These are phyloP conservation scores for Chamaenerion angustifolium DNA, from an alignment of 345 rosid species.

Conservation along the genomic window DNA sequence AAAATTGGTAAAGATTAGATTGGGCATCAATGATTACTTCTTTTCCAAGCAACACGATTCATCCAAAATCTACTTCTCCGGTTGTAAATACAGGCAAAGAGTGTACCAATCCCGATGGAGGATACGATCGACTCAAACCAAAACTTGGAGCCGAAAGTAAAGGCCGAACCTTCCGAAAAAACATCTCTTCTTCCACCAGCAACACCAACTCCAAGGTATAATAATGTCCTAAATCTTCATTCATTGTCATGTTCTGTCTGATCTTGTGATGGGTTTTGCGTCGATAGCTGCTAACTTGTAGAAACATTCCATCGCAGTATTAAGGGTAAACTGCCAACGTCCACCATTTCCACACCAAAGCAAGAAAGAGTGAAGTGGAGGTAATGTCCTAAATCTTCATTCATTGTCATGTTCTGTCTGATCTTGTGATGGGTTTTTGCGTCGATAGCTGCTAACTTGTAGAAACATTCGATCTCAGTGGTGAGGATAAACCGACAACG, in stretches of 20 bases:
- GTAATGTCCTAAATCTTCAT: too few relatives aligned
- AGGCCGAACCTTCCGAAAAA: background rate
- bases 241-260: background rate
- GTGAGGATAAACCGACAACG: background rate
- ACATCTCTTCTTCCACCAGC: conserved; percentile 3
- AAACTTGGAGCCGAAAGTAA: background rate
- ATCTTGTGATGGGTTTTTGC: background rate
- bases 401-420: background rate
- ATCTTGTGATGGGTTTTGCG: background rate
- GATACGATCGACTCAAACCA: conserved; percentile 9
- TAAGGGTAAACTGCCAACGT: background rate
- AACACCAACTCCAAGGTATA: background rate
- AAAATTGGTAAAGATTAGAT: conserved; percentile 39
- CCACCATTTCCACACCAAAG: background rate
- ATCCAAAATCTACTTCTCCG: background rate
- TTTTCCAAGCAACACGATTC: background rate
- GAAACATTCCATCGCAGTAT: conserved; percentile 1
- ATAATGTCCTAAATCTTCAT: background rate
- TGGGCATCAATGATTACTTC: background rate
- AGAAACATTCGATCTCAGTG: conserved; percentile 3
- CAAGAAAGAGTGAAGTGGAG: background rate
- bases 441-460: background rate
- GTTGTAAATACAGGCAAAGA: conserved; percentile 25
- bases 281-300: background rate
- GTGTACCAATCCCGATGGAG: conserved; percentile 34